Conservation (phyloP, 2,329 filamentous ascomycete species). For the Metarhizium anisopliae region DNA sequence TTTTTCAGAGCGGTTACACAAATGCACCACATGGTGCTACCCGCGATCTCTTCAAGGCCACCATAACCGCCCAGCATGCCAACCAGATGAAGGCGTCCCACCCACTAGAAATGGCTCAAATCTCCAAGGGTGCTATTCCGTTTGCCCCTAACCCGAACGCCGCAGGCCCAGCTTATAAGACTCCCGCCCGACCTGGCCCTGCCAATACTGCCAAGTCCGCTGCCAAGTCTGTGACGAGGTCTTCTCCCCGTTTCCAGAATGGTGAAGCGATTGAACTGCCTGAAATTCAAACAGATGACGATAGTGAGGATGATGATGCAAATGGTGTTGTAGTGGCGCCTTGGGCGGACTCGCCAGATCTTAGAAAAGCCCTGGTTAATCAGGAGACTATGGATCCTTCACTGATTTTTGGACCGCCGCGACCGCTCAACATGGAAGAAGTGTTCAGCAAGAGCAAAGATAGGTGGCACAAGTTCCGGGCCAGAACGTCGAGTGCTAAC, state of each 20-base stretch:
- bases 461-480: constrained; percentile 76
- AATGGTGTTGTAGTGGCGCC: constrained; percentile 47
- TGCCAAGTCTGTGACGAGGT: constrained; percentile 51
- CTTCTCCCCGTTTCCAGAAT: constrained; percentile 79
- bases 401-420: constrained; percentile 80
- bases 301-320: constrained; percentile 69
- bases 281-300: constrained; percentile 91
- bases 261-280: constrained; percentile 87
- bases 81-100: constrained; percentile 54
- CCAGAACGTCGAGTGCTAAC: constrained; percentile 87
- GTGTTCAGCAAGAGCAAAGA: constrained; percentile 89
- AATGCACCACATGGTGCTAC: constrained; percentile 45
- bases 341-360: constrained; percentile 84
- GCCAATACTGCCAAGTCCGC: constrained; percentile 40
- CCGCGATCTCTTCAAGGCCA: constrained; percentile 55
- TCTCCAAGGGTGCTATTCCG: constrained; percentile 80
- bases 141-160: constrained; percentile 66
- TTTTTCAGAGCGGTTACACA: constrained; percentile 53
- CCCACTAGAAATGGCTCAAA: constrained; percentile 76
- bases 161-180: constrained; percentile 53
- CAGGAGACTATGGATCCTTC: constrained; percentile 84
- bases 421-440: constrained; percentile 88
- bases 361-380: constrained; percentile 63
- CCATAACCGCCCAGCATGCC: constrained; percentile 58
- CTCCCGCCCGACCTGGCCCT: constrained; percentile 50